Percentiles rank a stretch among this genome's conserved stretches.
Conservation (phyloP, 768 basidiomycete species). For the Chalciporus pseudorubinellus region DNA sequence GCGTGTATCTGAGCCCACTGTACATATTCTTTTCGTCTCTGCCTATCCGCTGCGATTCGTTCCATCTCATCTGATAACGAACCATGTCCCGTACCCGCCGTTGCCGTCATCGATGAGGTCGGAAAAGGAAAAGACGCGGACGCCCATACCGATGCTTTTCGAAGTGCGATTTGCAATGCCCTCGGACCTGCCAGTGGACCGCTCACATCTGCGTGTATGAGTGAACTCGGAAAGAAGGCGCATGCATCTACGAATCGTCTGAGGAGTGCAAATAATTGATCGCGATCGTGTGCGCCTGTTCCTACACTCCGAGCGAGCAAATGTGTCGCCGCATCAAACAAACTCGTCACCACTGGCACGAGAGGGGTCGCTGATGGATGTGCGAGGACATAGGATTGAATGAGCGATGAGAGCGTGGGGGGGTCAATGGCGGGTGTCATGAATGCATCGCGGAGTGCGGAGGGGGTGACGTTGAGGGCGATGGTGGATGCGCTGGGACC, state of each 20-base stretch:
- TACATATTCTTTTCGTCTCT: conserved; percentile 60
- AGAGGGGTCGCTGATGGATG: conserved; percentile 52
- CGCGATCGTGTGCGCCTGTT: conserved; percentile 1
- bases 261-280: conserved; percentile 26
- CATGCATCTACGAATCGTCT: conserved; percentile 54
- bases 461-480: conserved; percentile 28
- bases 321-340: conserved; percentile 49
- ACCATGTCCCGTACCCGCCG: conserved; percentile 7
- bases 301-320: conserved; percentile 17
- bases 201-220: conserved; percentile 53
- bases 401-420: conserved; percentile 50
- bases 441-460: conserved; percentile 33
- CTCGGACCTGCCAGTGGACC: conserved; percentile 56
- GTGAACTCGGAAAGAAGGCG: conserved; percentile 44
- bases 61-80: conserved; percentile 62
- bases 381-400: conserved; percentile 47
- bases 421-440: conserved; percentile 41
- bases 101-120: neutral
- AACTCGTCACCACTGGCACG: conserved; percentile 46
- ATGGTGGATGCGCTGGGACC: conserved; percentile 35
- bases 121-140: conserved; percentile 21
- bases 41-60: conserved; percentile 56
- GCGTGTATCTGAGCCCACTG: conserved; percentile 69
- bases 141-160: conserved; percentile 55
- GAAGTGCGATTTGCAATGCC: conserved; percentile 57